phyloP scores from a whole-genome alignment of 2,329 filamentous ascomycete species.

The Clonostachys sp. region DNA sequence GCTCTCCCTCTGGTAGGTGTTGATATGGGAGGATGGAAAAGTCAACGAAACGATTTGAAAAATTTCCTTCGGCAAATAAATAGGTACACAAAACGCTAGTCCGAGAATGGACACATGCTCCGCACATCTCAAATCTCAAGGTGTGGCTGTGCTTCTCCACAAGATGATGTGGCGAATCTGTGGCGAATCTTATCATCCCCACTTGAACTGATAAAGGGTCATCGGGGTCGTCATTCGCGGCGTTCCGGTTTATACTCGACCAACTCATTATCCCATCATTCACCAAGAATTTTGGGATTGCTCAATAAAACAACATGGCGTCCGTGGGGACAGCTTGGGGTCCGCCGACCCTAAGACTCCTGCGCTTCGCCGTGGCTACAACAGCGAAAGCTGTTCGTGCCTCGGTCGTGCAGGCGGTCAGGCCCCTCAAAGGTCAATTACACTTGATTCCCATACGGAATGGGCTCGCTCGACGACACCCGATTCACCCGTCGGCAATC shows the following conservation, averaged over 20 bases:
- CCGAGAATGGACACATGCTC: neutral
- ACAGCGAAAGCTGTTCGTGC: slow-evolving; percentile 45
- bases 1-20: neutral
- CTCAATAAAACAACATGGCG: slow-evolving; percentile 37
- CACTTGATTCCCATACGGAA: slow-evolving; percentile 39
- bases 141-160: neutral
- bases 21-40: slow-evolving; percentile 7
- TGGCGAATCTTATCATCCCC: neutral
- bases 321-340: slow-evolving; percentile 53
- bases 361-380: slow-evolving; percentile 46
- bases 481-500: slow-evolving; percentile 47
- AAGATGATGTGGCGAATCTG: slow-evolving; percentile 1
- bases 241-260: neutral
- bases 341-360: slow-evolving; percentile 48
- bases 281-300: too few relatives aligned
- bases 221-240: too few relatives aligned
- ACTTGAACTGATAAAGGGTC: too few relatives aligned
- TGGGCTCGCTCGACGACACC: slow-evolving; percentile 35
- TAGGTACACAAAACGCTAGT: slow-evolving; percentile 6
- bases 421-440: slow-evolving; percentile 37
- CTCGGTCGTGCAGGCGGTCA: slow-evolving; percentile 39
- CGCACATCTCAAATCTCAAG: neutral
- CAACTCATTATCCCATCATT: neutral
- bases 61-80: slow-evolving; percentile 17
- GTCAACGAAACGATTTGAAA: slow-evolving; percentile 8